Evolutionary conservation across 2,329 filamentous ascomycete species (phyloP).

Genomic region (Fusarium sulawesiense): DNA sequence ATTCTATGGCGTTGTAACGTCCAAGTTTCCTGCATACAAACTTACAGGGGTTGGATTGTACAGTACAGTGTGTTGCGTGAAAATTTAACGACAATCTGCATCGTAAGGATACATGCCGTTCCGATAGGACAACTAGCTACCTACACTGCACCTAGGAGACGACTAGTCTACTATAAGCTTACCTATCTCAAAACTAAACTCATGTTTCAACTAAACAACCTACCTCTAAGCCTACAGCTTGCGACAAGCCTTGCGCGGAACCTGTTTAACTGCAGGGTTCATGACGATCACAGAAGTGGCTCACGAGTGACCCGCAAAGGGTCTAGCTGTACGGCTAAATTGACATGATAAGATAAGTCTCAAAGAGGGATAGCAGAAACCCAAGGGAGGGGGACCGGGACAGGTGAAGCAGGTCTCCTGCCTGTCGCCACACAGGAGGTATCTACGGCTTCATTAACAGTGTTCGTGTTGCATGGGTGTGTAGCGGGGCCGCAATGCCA

Average conservation of each 20-base stretch:
- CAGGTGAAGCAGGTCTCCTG: neutral
- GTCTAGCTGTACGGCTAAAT: neutral
- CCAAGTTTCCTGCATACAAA: no score
- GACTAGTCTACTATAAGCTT: neutral
- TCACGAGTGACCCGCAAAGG: neutral
- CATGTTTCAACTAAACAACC: neutral
- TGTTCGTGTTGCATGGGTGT: no score
- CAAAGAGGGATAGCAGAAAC: neutral
- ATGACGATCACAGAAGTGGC: neutral
- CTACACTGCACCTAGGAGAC: neutral
- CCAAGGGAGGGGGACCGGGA: neutral
- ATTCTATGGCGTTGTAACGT: no score
- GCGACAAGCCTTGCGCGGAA: neutral
- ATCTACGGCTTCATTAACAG: neutral
- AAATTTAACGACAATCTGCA: neutral
- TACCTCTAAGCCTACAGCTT: neutral
- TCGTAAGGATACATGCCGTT: neutral
- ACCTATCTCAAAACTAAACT: neutral
- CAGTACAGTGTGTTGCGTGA: neutral
- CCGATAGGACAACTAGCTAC: neutral
- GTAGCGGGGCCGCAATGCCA: no score
- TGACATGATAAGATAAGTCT: neutral
- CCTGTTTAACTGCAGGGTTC: neutral
- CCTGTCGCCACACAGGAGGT: neutral
- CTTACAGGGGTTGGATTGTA: no score